Evolutionary conservation across 352 stramenopile genomes (phyloP).

Genomic region (Blastocystis sp.): DNA sequence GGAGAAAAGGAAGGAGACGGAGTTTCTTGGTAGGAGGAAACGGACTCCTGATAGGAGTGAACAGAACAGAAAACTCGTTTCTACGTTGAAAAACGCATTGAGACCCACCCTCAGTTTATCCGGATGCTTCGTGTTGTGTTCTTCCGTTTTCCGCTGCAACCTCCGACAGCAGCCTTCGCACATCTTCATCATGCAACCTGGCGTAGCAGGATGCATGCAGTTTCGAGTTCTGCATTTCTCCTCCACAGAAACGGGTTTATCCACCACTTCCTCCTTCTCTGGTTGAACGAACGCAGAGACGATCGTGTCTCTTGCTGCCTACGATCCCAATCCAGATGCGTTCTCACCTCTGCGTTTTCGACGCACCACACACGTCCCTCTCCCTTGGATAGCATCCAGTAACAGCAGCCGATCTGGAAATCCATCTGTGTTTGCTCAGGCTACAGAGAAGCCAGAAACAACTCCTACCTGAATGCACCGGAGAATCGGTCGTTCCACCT

Average conservation of each 20-base stretch:
- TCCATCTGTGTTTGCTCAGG: constrained; percentile 24
- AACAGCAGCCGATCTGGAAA: constrained; percentile 38
- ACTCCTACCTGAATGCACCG: neutral
- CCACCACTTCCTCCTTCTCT: neutral
- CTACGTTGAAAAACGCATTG: neutral
- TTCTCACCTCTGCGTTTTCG: too few species aligned
- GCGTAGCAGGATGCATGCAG: neutral
- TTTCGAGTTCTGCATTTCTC: constrained; percentile 10
- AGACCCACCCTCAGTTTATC: neutral
- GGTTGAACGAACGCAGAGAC: neutral
- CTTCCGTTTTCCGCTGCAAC: neutral
- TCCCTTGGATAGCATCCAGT: constrained; percentile 12
- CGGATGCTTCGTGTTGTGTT: neutral
- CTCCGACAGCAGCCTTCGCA: neutral
- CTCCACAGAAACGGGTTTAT: neutral
- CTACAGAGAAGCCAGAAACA: neutral
- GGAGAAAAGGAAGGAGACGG: neutral
- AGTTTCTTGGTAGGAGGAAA: neutral
- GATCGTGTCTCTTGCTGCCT: neutral
- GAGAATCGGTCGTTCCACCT: neutral
- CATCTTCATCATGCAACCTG: neutral
- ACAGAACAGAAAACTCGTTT: neutral
- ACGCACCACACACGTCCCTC: neutral
- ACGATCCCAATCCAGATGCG: too few species aligned
- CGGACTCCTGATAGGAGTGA: neutral